Conservation (phyloP, 2,329 filamentous ascomycete genomes). For the Mollisia scopiformis region DNA sequence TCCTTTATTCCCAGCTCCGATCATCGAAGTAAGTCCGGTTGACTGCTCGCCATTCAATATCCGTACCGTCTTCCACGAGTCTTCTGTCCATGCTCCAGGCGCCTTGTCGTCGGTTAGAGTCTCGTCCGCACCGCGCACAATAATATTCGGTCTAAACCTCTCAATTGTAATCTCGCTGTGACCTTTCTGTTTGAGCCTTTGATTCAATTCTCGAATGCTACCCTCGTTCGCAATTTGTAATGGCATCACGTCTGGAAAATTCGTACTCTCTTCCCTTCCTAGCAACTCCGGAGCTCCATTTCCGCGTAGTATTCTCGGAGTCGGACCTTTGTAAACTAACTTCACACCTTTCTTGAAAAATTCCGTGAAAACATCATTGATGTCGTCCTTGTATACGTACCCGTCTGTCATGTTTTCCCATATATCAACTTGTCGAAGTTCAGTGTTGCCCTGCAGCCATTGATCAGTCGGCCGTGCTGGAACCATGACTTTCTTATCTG, state of each 20-base stretch:
- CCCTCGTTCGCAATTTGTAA: constrained; percentile 57
- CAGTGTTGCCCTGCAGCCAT: constrained; percentile 59
- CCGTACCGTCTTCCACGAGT: constrained; percentile 62
- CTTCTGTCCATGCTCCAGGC: constrained; percentile 58
- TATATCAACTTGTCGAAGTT: constrained; percentile 52
- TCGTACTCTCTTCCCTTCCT: constrained; percentile 55
- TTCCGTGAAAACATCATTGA: constrained; percentile 56
- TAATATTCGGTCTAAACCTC: constrained; percentile 66
- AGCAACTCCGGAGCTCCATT: constrained; percentile 57
- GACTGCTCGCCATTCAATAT: constrained; percentile 34
- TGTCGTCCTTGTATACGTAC: constrained; percentile 51
- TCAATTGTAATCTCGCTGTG: constrained; percentile 58
- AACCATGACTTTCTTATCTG: constrained; percentile 47
- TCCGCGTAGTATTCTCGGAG: constrained; percentile 54
- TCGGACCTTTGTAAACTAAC: constrained; percentile 65
- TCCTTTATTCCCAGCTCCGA: constrained; percentile 13
- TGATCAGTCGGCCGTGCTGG: constrained; percentile 55
- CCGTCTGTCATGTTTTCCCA: constrained; percentile 62
- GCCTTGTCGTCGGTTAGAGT: constrained; percentile 31
- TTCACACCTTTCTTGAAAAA: constrained; percentile 59
- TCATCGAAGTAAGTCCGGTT: not conserved
- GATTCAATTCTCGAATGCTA: constrained; percentile 61
- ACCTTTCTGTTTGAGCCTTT: constrained; percentile 45
- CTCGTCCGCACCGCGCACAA: constrained; percentile 50
- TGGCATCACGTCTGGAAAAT: constrained; percentile 63